Conservation (phyloP, 2,329 filamentous ascomycete genomes). For the Mycosphaerella arachidis region DNA sequence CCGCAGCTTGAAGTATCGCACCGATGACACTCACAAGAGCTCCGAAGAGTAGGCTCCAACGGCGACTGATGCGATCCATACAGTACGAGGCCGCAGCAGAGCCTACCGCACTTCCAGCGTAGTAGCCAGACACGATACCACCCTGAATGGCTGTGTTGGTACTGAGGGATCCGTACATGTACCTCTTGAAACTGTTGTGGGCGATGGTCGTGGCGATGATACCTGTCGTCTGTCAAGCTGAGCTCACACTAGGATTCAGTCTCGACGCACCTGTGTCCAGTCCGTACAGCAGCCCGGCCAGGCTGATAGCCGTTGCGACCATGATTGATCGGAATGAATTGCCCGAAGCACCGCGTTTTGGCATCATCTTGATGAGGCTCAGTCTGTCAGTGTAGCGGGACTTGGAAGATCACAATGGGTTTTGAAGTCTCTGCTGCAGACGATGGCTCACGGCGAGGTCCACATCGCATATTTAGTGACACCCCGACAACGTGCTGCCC, state of each 20-base stretch:
- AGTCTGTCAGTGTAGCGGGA: not conserved
- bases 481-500: not conserved
- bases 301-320: constrained; percentile 3
- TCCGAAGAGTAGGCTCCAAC: constrained; percentile 30
- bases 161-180: constrained; percentile 30
- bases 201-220: constrained; percentile 34
- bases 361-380: not conserved
- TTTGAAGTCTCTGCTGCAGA: not conserved
- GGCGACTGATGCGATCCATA: constrained; percentile 35
- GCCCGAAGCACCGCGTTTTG: constrained; percentile 1
- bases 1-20: constrained; percentile 20
- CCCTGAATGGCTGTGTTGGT: constrained; percentile 28
- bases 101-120: constrained; percentile 33
- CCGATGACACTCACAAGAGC: constrained; percentile 21
- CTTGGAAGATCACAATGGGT: not conserved
- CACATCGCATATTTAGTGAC: not conserved
- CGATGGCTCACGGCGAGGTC: not conserved
- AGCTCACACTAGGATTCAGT: too few relatives aligned
- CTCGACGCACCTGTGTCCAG: constrained; percentile 21
- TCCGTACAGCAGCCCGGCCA: constrained; percentile 4
- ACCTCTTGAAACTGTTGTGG: constrained; percentile 32
- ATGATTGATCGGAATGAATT: constrained; percentile 5
- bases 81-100: constrained; percentile 31
- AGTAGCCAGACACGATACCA: constrained; percentile 34
- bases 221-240: not conserved